Percentiles rank a stretch among this genome's conserved stretches.
Evolutionary conservation across 352 stramenopile species (phyloP).

Genomic region (Pythium folliculosum): DNA sequence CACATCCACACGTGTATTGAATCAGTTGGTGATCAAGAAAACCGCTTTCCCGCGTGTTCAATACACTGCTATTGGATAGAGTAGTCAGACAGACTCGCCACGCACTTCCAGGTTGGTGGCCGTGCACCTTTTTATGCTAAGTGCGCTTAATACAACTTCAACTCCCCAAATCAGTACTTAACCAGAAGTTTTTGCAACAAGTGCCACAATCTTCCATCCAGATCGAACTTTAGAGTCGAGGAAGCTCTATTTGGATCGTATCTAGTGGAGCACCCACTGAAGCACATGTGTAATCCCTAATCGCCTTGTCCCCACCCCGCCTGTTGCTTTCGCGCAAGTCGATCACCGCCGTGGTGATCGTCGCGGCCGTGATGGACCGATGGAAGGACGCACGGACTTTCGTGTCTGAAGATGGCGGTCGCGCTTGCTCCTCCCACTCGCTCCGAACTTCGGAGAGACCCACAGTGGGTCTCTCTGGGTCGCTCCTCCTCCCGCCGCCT

Average conservation of each 20-base stretch:
- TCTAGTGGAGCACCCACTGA: background rate
- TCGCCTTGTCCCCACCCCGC: background rate
- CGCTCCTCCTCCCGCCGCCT: background rate
- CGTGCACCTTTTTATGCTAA: slow-evolving; percentile 2
- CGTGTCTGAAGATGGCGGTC: background rate
- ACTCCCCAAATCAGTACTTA: background rate
- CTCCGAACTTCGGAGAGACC: background rate
- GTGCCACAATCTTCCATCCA: background rate
- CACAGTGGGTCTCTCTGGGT: background rate
- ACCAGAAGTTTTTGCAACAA: background rate
- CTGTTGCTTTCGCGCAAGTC: background rate
- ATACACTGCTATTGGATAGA: background rate
- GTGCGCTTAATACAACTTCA: slow-evolving; percentile 13
- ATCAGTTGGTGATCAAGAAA: background rate
- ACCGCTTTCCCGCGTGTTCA: too few relatives aligned
- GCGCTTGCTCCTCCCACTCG: too few relatives aligned
- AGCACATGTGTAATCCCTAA: background rate
- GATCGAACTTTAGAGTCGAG: background rate
- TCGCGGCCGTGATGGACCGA: background rate
- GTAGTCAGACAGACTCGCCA: background rate
- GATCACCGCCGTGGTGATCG: background rate
- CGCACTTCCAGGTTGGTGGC: background rate
- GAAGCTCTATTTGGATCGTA: background rate
- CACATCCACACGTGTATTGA: background rate
- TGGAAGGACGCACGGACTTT: background rate